These are phyloP conservation scores for Paracoccidioides brasiliensis DNA, from an alignment of 2,329 filamentous ascomycete genomes.

Conservation along the genomic window DNA sequence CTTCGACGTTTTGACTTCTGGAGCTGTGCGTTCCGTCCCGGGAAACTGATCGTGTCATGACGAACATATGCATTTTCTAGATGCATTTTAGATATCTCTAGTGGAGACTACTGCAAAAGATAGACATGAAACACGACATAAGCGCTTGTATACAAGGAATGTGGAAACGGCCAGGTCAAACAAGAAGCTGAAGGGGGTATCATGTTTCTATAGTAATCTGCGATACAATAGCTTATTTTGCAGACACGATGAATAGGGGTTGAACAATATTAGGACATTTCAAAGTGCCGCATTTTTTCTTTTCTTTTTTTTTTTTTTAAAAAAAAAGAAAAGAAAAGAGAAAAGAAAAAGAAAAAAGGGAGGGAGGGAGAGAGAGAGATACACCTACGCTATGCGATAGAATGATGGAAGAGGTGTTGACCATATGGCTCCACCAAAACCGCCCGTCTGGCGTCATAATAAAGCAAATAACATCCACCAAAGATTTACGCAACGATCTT, in stretches of 20 bases:
- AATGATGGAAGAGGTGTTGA: neutral
- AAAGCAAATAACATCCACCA: neutral
- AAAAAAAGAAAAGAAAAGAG: no score
- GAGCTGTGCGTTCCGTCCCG: neutral
- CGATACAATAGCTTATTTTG: neutral
- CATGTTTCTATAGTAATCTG: neutral
- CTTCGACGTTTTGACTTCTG: neutral
- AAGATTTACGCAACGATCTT: conserved; percentile 26
- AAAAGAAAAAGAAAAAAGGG: no score
- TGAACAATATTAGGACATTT: neutral
- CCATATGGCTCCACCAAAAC: neutral
- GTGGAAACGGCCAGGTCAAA: neutral
- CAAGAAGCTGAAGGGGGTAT: neutral
- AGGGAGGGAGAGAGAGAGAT: neutral
- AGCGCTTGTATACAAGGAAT: neutral
- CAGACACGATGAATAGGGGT: neutral
- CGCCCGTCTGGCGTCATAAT: neutral
- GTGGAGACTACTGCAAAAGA: neutral
- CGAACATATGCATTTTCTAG: neutral
- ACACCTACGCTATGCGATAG: neutral
- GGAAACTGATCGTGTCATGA: neutral
- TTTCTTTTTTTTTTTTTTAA: no score
- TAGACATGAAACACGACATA: no score
- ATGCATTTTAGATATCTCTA: neutral
- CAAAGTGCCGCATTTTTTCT: neutral